Percentiles rank a stretch among this genome's conserved stretches.
Conservation (phyloP, 805 yeast genomes). For the Yarrowia sp. region DNA sequence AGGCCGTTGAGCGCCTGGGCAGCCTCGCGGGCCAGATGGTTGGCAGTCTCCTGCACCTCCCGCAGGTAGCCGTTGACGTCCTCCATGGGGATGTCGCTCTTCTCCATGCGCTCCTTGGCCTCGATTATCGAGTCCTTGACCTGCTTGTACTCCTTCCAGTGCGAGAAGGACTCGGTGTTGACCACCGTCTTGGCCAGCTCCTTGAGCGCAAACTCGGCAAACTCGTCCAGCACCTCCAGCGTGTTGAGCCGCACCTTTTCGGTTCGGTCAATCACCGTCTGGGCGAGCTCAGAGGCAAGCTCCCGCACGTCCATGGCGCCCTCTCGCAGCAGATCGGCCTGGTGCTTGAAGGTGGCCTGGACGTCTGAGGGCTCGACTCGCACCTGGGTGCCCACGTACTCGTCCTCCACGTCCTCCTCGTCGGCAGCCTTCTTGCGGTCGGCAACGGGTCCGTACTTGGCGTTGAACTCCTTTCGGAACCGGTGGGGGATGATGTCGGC, state of each 20-base stretch:
- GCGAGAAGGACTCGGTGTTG: slow-evolving; percentile 27
- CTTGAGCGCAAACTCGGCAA: slow-evolving; percentile 47
- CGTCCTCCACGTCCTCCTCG: slow-evolving; percentile 8
- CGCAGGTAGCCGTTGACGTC: slow-evolving; percentile 42
- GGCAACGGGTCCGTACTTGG: slow-evolving; percentile 38
- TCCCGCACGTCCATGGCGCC: slow-evolving; percentile 34
- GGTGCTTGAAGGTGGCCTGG: slow-evolving; percentile 30
- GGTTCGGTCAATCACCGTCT: slow-evolving; percentile 30
- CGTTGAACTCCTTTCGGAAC: slow-evolving; percentile 73
- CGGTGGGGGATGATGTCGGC: slow-evolving; percentile 95
- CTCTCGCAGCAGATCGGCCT: slow-evolving; percentile 33
- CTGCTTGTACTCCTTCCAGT: slow-evolving; percentile 46
- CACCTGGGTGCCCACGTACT: not conserved
- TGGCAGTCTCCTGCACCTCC: slow-evolving; percentile 47
- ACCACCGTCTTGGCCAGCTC: slow-evolving; percentile 39
- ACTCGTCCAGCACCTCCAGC: slow-evolving; percentile 50
- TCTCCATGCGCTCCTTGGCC: slow-evolving; percentile 44
- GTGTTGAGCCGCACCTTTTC: slow-evolving; percentile 37
- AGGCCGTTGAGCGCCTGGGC: slow-evolving; percentile 41
- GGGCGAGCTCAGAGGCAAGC: slow-evolving; percentile 31
- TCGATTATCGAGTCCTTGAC: slow-evolving; percentile 45
- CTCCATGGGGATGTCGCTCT: slow-evolving; percentile 42
- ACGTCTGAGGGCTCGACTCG: slow-evolving; percentile 29
- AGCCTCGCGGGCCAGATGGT: slow-evolving; percentile 44
- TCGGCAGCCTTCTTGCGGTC: slow-evolving; percentile 11